These are phyloP conservation scores for Pythium aquatile DNA, from an alignment of 352 stramenopile genomes.

Conservation along the genomic window DNA sequence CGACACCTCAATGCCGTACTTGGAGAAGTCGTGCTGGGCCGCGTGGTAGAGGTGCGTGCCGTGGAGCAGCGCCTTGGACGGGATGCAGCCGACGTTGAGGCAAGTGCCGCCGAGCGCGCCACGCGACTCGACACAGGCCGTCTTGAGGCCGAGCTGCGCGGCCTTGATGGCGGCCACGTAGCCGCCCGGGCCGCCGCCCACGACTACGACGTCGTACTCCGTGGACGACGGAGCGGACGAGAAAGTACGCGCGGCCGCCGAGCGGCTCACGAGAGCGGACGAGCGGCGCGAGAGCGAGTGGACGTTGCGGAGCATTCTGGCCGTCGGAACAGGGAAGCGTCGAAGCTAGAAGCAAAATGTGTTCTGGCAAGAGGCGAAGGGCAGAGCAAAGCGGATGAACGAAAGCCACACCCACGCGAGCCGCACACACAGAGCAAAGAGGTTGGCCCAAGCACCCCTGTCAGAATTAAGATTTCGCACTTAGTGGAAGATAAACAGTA, in stretches of 20 bases:
- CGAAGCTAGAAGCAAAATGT: neutral
- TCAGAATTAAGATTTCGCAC: slow-evolving; percentile 14
- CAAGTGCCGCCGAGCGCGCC: slow-evolving; percentile 96
- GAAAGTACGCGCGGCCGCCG: slow-evolving; percentile 42
- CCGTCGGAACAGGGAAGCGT: slow-evolving; percentile 1
- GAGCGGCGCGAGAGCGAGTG: slow-evolving; percentile 42
- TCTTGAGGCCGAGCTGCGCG: slow-evolving; percentile 97
- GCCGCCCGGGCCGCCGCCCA: slow-evolving; percentile 96
- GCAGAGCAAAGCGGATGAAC: neutral
- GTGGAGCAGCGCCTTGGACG: slow-evolving; percentile 97
- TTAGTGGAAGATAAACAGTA: slow-evolving; percentile 5
- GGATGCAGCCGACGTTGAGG: slow-evolving; percentile 99
- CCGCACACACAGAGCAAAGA: neutral
- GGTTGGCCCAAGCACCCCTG: slow-evolving; percentile 18
- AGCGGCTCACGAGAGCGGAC: slow-evolving; percentile 24
- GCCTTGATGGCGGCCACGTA: slow-evolving; percentile 99
- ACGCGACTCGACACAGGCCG: slow-evolving; percentile 96
- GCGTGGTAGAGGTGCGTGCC: slow-evolving; percentile 96
- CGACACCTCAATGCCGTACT: slow-evolving; percentile 93
- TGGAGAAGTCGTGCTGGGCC: slow-evolving; percentile 95
- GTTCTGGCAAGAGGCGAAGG: neutral
- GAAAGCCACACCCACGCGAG: slow-evolving; percentile 19
- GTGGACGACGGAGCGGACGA: slow-evolving; percentile 35
- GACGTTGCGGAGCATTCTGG: slow-evolving; percentile 34
- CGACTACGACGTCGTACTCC: slow-evolving; percentile 87